These are phyloP conservation scores for Glonium stellatum DNA, from an alignment of 495 filamentous ascomycete genomes.

Conservation along the genomic window DNA sequence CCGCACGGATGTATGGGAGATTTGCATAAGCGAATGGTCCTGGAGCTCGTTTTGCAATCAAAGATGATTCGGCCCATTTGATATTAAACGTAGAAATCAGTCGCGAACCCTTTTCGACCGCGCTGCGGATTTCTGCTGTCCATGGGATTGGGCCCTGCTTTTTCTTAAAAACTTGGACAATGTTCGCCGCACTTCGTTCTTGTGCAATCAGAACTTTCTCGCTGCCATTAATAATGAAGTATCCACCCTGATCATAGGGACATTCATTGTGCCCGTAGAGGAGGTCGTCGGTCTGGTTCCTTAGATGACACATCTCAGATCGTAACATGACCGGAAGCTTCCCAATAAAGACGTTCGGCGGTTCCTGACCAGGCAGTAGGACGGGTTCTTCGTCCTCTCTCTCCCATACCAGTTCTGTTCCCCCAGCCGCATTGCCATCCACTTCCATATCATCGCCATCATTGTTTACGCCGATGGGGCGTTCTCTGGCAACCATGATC, in stretches of 20 bases:
- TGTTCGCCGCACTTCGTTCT: slow-evolving; percentile 94
- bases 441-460: slow-evolving; percentile 42
- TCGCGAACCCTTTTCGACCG: slow-evolving; percentile 89
- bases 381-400: slow-evolving; percentile 36
- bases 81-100: slow-evolving; percentile 85
- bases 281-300: slow-evolving; percentile 68
- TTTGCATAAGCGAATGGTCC: slow-evolving; percentile 84
- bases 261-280: slow-evolving; percentile 89
- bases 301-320: slow-evolving; percentile 84
- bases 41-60: slow-evolving; percentile 66
- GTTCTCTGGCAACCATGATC: slow-evolving; percentile 73
- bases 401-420: slow-evolving; percentile 53
- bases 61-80: slow-evolving; percentile 79
- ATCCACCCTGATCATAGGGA: slow-evolving; percentile 94
- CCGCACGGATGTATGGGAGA: slow-evolving; percentile 85
- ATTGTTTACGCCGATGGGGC: slow-evolving; percentile 51
- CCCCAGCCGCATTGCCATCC: slow-evolving; percentile 53
- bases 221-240: slow-evolving; percentile 99
- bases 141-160: slow-evolving; percentile 82
- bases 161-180: slow-evolving; percentile 98
- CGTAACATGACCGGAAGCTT: slow-evolving; percentile 97
- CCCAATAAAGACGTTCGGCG: slow-evolving; percentile 68
- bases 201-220: slow-evolving; percentile 99
- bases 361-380: slow-evolving; percentile 21
- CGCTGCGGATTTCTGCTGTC: slow-evolving; percentile 91